Evolutionary conservation across 371 early-diverging fungal species (phyloP).

Genomic region (Saksenaea oblongispora): DNA sequence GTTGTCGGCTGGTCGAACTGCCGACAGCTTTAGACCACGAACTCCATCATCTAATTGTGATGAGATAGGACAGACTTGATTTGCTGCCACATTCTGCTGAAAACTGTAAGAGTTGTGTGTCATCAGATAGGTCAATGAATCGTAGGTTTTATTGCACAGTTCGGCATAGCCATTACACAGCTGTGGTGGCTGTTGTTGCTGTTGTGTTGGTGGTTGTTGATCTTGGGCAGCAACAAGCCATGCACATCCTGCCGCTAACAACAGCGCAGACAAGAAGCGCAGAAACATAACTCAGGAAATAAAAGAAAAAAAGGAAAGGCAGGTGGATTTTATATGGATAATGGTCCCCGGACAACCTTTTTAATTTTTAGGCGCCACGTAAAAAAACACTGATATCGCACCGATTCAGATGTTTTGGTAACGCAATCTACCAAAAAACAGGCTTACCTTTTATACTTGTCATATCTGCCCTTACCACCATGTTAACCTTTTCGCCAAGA

Average conservation of each 20-base stretch:
- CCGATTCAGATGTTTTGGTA: not conserved
- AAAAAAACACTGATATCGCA: not conserved
- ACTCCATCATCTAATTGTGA: constrained; percentile 69
- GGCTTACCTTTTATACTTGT: not conserved
- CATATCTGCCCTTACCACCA: not conserved
- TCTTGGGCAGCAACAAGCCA: not conserved
- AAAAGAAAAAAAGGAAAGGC: not conserved
- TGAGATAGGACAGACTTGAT: constrained; percentile 59
- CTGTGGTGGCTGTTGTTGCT: constrained; percentile 13
- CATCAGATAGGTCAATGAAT: constrained; percentile 53
- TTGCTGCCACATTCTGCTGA: constrained; percentile 53
- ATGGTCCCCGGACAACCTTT: not conserved
- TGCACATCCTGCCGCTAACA: constrained; percentile 6
- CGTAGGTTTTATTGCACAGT: constrained; percentile 58
- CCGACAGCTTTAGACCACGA: constrained; percentile 69
- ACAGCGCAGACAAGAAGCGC: not conserved
- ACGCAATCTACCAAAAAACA: not conserved
- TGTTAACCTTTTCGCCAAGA: not conserved
- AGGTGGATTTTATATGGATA: not conserved
- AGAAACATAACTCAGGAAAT: constrained; percentile 1
- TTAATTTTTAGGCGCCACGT: not conserved
- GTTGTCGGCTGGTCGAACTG: constrained; percentile 30
- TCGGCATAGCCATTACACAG: constrained; percentile 68
- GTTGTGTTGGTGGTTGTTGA: too few relatives aligned
- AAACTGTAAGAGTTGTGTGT: constrained; percentile 74